Base-by-base conservation (phyloP, 75 land plant species). In the Selaginella moellendorffii region DNA sequence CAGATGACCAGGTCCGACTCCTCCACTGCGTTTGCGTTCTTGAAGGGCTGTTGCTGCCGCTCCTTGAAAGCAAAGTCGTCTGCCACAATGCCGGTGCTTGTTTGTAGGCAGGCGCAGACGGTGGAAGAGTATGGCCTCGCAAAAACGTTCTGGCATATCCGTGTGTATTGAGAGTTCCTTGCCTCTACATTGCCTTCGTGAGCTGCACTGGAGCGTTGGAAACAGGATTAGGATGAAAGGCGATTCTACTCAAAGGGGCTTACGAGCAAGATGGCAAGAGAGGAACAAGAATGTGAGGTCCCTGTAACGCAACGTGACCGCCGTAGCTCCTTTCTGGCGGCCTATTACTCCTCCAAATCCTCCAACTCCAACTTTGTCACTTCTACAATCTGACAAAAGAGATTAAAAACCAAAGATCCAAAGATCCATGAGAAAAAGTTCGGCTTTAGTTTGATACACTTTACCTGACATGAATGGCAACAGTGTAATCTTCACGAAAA, bases 311-410 rank as follows among this genome's bases (percentile, higher is more conserved):
- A 86, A 67, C 28, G 76, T 28, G 51, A 89, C 71, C 1, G 84
- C 86, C 0, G 83, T 84, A 2, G 90, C 96, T 26, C 96, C 96
- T 67, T 89, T 89, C 69, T 83, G 88, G 54, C 86, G 78, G 17
- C 96, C 76, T 0, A 85, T 71, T 1, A 85, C 59, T n/a, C 80
- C 80, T 9, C 96, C 87, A 52, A 74, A 71, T 0, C 90, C 90
- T 20, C 84, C 84, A 0, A 78, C 71, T 1, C 68, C 77, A 30
- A 79, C 79, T 69, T 75, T 89, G 23, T 86, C 96, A 5, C 77
- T 76, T 59, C 54, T 77, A 1, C 77, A 19, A 29, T 81, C 96
- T 89, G 71, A 14, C 46, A 5, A 36, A 5, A 14, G 5, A 36
- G 14, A 36, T 36, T 36, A 5, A 36, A 5, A 36, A 5, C 5